A percentile compares a stretch with the other conserved stretches of the same genome.
Conservation (phyloP, 2,329 filamentous ascomycete genomes). For the Botrytis cinerea region DNA sequence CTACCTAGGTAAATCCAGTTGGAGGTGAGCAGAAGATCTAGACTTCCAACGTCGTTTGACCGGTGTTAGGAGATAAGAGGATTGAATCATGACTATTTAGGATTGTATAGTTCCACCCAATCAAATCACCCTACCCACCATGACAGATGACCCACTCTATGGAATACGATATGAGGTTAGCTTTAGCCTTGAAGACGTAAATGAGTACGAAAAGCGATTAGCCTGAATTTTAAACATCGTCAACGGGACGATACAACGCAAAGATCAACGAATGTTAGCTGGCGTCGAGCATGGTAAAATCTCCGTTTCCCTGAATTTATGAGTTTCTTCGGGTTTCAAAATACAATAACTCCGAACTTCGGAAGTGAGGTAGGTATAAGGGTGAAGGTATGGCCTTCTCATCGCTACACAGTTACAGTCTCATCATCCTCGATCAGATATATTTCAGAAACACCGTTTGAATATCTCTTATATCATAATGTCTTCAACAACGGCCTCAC, state of each 20-base stretch:
- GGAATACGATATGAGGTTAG: constrained; percentile 3
- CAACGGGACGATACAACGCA: background rate
- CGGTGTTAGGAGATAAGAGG: constrained; percentile 1
- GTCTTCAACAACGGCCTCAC: background rate
- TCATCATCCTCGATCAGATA: background rate
- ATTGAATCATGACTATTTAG: background rate
- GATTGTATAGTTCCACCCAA: background rate
- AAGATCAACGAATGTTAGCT: background rate
- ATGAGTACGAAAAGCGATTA: background rate
- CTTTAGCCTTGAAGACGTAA: background rate
- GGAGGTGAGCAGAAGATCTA: background rate
- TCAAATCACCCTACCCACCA: background rate
- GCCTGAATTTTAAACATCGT: background rate
- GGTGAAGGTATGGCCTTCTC: background rate
- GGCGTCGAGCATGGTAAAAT: background rate
- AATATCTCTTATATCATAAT: background rate
- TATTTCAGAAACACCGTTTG: background rate
- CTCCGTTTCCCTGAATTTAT: background rate
- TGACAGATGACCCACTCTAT: background rate
- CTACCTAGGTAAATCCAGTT: background rate
- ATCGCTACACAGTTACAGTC: background rate
- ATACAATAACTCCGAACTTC: background rate
- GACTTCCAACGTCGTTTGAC: background rate
- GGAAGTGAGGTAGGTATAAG: constrained; percentile 4
- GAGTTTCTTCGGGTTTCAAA: background rate